These are phyloP conservation scores for Claviceps spartinae DNA, from an alignment of 2,329 filamentous ascomycete genomes.

Conservation along the genomic window DNA sequence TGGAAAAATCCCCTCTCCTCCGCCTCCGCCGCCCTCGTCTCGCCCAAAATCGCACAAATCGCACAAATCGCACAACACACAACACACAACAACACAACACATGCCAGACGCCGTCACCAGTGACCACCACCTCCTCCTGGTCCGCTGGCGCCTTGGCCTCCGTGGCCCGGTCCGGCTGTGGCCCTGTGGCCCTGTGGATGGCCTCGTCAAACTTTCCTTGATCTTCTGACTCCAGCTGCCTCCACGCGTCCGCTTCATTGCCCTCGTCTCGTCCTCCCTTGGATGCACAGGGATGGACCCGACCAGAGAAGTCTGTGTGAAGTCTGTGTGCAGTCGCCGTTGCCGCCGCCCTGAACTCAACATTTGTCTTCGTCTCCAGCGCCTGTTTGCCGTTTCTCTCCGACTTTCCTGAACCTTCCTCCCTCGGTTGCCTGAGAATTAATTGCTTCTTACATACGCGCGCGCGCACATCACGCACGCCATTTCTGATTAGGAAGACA, in stretches of 20 bases:
- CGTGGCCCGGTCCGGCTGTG: conserved; percentile 1
- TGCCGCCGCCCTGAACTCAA: neutral
- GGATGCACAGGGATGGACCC: neutral
- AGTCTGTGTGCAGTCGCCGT: conserved; percentile 3
- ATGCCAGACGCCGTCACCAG: neutral
- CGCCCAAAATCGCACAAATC: neutral
- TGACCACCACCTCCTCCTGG: neutral
- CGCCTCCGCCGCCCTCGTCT: neutral
- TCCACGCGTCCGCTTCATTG: conserved; percentile 1
- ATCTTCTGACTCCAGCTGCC: conserved; percentile 4
- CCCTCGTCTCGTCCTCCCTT: neutral
- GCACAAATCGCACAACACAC: neutral
- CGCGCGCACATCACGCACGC: neutral
- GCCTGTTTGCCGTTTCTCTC: neutral
- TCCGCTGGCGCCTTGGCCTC: neutral
- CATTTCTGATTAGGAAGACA: neutral
- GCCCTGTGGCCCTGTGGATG: neutral
- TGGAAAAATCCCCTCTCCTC: neutral
- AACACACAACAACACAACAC: neutral
- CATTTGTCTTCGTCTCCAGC: no score
- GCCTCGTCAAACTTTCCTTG: neutral
- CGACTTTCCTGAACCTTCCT: neutral
- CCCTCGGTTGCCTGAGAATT: neutral
- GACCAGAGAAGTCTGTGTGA: neutral
- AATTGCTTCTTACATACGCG: conserved; percentile 2